Percentiles rank a stretch among this genome's conserved stretches.
These are phyloP conservation scores for Elsinoe fawcettii DNA, from an alignment of 2,329 filamentous ascomycete species.

Conservation along the genomic window DNA sequence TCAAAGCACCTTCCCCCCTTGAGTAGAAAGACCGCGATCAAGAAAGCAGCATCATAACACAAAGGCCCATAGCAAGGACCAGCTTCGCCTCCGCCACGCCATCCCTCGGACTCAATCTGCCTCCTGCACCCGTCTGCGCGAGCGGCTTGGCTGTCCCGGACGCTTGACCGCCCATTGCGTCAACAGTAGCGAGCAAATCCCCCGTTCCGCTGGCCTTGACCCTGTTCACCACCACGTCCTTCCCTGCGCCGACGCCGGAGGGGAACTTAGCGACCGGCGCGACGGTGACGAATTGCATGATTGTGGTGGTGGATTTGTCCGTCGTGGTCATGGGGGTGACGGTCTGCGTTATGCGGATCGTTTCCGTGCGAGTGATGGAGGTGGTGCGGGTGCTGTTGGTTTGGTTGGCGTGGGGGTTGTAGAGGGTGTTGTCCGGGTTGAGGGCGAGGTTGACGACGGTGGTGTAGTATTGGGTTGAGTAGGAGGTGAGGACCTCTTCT, in stretches of 20 bases:
- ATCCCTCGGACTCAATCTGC: slow-evolving; percentile 7
- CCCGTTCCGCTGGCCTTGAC: background rate
- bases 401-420: slow-evolving; percentile 8
- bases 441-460: slow-evolving; percentile 9
- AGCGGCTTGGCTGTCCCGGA: background rate
- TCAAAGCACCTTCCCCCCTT: background rate
- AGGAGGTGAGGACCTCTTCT: background rate
- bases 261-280: slow-evolving; percentile 5
- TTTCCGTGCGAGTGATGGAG: slow-evolving; percentile 5
- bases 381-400: slow-evolving; percentile 5
- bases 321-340: slow-evolving; percentile 13
- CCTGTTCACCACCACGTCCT: background rate
- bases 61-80: background rate
- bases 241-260: background rate
- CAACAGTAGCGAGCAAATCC: background rate
- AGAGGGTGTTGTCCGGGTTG: slow-evolving; percentile 13
- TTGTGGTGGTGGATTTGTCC: slow-evolving; percentile 2
- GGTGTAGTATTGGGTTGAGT: slow-evolving; percentile 1
- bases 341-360: background rate
- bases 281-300: slow-evolving; percentile 13
- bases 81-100: background rate
- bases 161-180: background rate
- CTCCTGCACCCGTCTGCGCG: background rate
- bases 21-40: background rate
- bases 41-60: background rate